phyloP scores from a whole-genome alignment of 169 alveolate genomes.

The Theileria annulata region DNA sequence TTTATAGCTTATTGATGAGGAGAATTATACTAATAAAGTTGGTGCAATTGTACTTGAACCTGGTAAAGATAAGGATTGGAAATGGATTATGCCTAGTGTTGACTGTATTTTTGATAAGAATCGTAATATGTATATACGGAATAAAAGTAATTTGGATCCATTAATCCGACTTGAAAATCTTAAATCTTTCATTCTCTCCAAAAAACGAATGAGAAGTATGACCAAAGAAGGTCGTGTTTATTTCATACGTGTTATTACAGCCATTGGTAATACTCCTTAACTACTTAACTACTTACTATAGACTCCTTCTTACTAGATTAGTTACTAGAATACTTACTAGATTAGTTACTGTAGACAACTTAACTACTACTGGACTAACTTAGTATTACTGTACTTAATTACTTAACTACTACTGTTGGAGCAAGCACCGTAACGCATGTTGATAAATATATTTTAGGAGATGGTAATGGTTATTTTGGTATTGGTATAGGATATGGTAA shows the following conservation, averaged over 20 bases:
- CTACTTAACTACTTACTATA: too few relatives aligned
- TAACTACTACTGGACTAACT: too few relatives aligned
- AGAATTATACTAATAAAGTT: conserved; percentile 19
- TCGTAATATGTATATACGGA: conserved; percentile 61
- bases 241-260: conserved; percentile 71
- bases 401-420: too few relatives aligned
- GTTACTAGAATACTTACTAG: too few relatives aligned
- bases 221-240: conserved; percentile 79
- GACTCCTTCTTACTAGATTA: too few relatives aligned
- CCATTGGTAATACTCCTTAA: conserved; percentile 68
- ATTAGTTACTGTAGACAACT: too few relatives aligned
- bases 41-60: conserved; percentile 22
- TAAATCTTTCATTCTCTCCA: conserved; percentile 72
- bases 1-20: conserved; percentile 46
- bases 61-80: conserved; percentile 20
- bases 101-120: conserved; percentile 60
- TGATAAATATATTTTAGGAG: conserved; percentile 25
- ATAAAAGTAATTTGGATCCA: conserved; percentile 73
- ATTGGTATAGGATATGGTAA: conserved; percentile 79
- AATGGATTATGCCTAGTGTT: conserved; percentile 54
- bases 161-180: conserved; percentile 68
- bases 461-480: conserved; percentile 78
- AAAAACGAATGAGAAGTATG: conserved; percentile 77
- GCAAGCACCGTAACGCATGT: too few relatives aligned
- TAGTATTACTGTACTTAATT: too few relatives aligned